These are phyloP conservation scores for Macadamia tetraphylla DNA, from an alignment of 164 flowering plant species.

Conservation along the genomic window DNA sequence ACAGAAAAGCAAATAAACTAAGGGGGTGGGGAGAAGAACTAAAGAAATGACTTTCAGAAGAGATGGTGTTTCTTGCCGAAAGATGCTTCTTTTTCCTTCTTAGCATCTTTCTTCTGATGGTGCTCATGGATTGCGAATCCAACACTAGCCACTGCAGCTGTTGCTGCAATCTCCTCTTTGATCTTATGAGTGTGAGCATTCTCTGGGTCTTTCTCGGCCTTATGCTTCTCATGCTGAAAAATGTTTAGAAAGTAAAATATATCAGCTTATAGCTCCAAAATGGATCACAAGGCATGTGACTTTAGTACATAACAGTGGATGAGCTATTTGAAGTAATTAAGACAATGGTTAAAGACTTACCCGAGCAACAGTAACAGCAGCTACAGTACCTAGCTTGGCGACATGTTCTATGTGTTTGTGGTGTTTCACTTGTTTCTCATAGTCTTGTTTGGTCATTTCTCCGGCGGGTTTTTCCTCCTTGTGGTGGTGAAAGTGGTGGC, in stretches of 20 bases:
- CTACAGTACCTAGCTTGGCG: conserved; percentile 45
- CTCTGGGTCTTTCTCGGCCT: conserved; percentile 61
- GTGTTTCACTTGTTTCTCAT: conserved; percentile 56
- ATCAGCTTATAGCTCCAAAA: no score
- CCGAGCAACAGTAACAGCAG: conserved; percentile 53
- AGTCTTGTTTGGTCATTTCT: neutral
- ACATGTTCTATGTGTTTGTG: conserved; percentile 59
- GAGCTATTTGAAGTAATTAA: no score
- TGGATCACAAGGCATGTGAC: no score
- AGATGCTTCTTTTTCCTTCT: conserved; percentile 17
- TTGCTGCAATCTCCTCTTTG: conserved; percentile 52
- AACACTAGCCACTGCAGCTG: conserved; percentile 46
- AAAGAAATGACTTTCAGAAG: conserved; percentile 10
- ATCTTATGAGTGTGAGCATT: conserved; percentile 63
- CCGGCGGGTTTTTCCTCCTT: no score
- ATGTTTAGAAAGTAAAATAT: neutral
- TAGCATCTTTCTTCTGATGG: conserved; percentile 70
- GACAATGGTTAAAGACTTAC: conserved; percentile 7
- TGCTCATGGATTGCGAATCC: conserved; percentile 63
- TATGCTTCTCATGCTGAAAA: conserved; percentile 35
- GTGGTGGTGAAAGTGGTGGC: no score
- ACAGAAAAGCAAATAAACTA: no score
- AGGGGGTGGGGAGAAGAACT: no score
- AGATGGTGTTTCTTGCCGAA: conserved; percentile 31
- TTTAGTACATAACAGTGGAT: no score